These are phyloP conservation scores for Celoporthe dispersa DNA, from an alignment of 2,329 filamentous ascomycete genomes.

Conservation along the genomic window DNA sequence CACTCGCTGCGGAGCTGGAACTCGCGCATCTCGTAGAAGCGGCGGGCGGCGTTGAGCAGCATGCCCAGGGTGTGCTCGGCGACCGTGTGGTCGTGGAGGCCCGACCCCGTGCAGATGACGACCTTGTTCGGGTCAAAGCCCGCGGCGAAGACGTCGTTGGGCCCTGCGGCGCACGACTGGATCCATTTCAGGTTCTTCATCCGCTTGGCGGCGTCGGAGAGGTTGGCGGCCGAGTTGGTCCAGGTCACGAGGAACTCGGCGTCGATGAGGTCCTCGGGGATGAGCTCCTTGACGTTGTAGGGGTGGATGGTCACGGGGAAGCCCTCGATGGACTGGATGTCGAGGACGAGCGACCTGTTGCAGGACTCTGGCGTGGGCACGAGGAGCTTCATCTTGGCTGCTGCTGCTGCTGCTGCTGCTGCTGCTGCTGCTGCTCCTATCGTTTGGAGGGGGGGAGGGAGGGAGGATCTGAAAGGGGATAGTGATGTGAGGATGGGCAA, in stretches of 20 bases:
- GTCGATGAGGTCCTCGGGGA: slow-evolving; percentile 62
- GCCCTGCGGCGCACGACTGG: slow-evolving; percentile 68
- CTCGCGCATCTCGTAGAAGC: slow-evolving; percentile 67
- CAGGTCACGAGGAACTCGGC: slow-evolving; percentile 66
- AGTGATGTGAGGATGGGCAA: background rate
- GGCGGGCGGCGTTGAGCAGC: slow-evolving; percentile 57
- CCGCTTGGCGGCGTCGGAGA: slow-evolving; percentile 58
- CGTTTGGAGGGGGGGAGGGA: background rate
- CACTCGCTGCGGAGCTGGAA: slow-evolving; percentile 61
- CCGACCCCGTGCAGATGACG: slow-evolving; percentile 63
- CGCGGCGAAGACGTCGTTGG: slow-evolving; percentile 66
- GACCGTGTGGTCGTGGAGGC: slow-evolving; percentile 67
- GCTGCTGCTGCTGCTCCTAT: background rate
- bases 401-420: background rate
- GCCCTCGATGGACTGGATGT: slow-evolving; percentile 59
- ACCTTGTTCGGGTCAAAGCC: slow-evolving; percentile 59
- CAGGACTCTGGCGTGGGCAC: slow-evolving; percentile 60
- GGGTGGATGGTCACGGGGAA: slow-evolving; percentile 61
- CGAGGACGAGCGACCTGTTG: slow-evolving; percentile 42
- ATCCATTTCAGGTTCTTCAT: slow-evolving; percentile 66
- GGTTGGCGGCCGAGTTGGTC: slow-evolving; percentile 62
- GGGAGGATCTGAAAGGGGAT: background rate
- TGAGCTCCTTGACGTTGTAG: slow-evolving; percentile 61
- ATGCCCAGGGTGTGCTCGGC: slow-evolving; percentile 67
- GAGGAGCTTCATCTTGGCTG: slow-evolving; percentile 63